Evolutionary conservation across 495 filamentous ascomycete genomes (phyloP), one percentile per base, ranked within the genome.

Genomic region (Trypethelium eluteriae): DNA sequence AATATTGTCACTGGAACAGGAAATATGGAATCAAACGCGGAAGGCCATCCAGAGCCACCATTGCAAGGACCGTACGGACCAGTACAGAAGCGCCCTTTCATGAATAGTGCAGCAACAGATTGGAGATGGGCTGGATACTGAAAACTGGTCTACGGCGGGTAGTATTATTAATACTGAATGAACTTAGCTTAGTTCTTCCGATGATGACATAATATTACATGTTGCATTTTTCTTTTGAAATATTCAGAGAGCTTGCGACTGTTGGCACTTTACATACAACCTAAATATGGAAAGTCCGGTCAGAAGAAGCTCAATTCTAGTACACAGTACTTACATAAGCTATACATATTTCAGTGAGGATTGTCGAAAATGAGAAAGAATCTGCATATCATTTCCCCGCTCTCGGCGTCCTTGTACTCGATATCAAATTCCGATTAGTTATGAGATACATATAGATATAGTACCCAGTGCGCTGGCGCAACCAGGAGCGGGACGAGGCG

Each of bases 51-150:
- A 32, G 53, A 59, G 34, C 53, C 32, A 9, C 7, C 5, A 59
- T 59, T 36, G 18, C 53, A 59, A 59, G 53, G 53, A 36, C 53
- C 25, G 7, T 35, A 9, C 14, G 53, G 18, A 59, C 53, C 53
- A 36, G 53, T 59, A 32, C 53, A 59, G 53, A 59, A 59, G 32
- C 53, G 53, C 6, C 11, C n/a, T 10, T 14, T 36, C 36, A 9
- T 36, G 36, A 59, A 59, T 14, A 59, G 53, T 18, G 53, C 25
- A 14, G 25, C 53, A 6, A 35, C 34, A 9, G 53, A 59, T 59
- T 59, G 53, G 53, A 59, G 32, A 59, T 59, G 53, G 53, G 53
- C 32, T 14, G 53, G 53, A 36, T 59, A 36, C 5, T 34, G 32
- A 59, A n/a, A 16, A 5, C 49, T 18, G 5, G 49, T 53, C 49